These are phyloP conservation scores for Westerdykella ornata DNA, from an alignment of 2,329 filamentous ascomycete species.

Conservation along the genomic window DNA sequence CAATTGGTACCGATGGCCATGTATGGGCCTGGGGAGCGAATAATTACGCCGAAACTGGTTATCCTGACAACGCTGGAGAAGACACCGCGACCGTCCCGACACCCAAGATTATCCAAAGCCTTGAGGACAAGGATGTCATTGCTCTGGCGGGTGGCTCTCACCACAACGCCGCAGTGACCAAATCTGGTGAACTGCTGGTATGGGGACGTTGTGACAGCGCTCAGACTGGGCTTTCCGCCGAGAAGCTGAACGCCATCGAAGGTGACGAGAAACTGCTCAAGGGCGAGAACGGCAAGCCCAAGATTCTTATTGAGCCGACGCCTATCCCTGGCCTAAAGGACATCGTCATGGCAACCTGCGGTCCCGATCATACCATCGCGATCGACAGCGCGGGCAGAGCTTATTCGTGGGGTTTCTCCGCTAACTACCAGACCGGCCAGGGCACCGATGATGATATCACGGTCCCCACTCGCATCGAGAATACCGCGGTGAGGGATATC, in stretches of 20 bases:
- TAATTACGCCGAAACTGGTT: conserved; percentile 75
- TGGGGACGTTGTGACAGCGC: conserved; percentile 57
- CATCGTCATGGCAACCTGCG: conserved; percentile 54
- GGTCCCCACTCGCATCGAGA: conserved; percentile 72
- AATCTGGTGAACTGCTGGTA: conserved; percentile 50
- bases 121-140: conserved; percentile 58
- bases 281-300: conserved; percentile 56
- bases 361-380: conserved; percentile 67
- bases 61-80: conserved; percentile 56
- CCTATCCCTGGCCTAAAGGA: conserved; percentile 53
- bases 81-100: conserved; percentile 67
- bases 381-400: conserved; percentile 63
- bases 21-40: conserved; percentile 83
- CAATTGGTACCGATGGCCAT: conserved; percentile 58
- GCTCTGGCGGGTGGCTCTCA: conserved; percentile 67
- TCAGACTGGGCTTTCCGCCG: conserved; percentile 44
- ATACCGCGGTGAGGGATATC: conserved; percentile 70
- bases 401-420: conserved; percentile 74
- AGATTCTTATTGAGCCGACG: conserved; percentile 64
- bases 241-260: conserved; percentile 21
- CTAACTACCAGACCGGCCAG: conserved; percentile 73
- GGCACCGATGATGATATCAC: conserved; percentile 73
- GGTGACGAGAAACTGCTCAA: conserved; percentile 43
- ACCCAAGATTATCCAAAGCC: conserved; percentile 54
- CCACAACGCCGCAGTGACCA: conserved; percentile 59